Percentiles rank a stretch among this genome's conserved stretches.
These are phyloP conservation scores for Xylaria cubensis DNA, from an alignment of 495 filamentous ascomycete species.

Conservation along the genomic window DNA sequence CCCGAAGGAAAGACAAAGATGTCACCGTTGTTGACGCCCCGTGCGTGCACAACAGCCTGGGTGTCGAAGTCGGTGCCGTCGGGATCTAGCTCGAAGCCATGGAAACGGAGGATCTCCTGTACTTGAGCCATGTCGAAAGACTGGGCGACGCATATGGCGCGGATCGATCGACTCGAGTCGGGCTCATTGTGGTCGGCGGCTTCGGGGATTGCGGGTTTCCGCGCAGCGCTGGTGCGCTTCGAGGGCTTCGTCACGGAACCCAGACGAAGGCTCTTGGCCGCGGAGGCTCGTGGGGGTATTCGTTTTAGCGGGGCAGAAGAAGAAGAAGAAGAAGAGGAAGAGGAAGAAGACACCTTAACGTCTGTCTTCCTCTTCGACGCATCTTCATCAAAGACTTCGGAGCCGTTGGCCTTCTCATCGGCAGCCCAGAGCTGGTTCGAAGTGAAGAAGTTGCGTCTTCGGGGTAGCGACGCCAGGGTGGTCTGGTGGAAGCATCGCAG, in stretches of 20 bases:
- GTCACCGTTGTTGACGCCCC: constrained; percentile 70
- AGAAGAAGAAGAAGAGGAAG: too few relatives aligned
- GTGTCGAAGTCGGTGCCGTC: constrained; percentile 63
- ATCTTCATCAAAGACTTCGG: constrained; percentile 22
- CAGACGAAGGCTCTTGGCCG: constrained; percentile 51
- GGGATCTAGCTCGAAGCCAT: constrained; percentile 72
- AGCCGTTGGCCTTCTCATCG: constrained; percentile 32
- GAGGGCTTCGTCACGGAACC: constrained; percentile 34
- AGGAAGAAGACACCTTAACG: neutral
- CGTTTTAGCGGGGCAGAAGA: constrained; percentile 43
- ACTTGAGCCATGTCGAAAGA: constrained; percentile 81
- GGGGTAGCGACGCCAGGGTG: constrained; percentile 37
- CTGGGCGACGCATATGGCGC: constrained; percentile 84
- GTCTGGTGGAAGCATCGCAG: constrained; percentile 42
- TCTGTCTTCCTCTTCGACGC: constrained; percentile 15
- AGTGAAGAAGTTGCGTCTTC: constrained; percentile 49
- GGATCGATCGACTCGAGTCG: constrained; percentile 63
- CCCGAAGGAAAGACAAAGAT: constrained; percentile 97
- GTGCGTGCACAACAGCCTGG: constrained; percentile 64
- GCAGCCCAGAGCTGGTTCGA: constrained; percentile 47
- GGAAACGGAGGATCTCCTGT: constrained; percentile 69
- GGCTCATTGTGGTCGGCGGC: constrained; percentile 23
- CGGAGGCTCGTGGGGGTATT: constrained; percentile 44
- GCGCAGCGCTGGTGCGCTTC: constrained; percentile 13
- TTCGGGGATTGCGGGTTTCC: constrained; percentile 19